Base-by-base conservation (phyloP, 352 stramenopile genomes). In the Phytophthora chlamydospora region DNA sequence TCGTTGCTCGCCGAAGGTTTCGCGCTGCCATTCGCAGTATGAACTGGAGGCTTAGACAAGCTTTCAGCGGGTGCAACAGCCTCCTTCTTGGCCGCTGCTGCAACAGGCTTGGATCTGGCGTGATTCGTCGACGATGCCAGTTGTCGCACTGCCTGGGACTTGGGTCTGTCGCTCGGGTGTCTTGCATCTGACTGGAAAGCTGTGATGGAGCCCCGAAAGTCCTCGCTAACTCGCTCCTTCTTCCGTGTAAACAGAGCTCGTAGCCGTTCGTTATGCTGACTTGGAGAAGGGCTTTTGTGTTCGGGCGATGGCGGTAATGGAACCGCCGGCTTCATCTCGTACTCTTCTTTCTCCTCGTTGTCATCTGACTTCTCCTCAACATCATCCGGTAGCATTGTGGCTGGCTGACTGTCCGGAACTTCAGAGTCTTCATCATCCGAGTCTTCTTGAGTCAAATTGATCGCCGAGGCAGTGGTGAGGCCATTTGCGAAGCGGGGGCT, bases 131-230 rank as follows among this genome's bases (percentile, higher is more conserved):
- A 50, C 5, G 31, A 61, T 32, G 31, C 21, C 2, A 68, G 40
- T 38, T 58, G 27, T n/a, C 34, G 58, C 24, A 32, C 53, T 39
- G 56, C 36, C 51, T 60, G 52, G 11, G 57, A 61, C 27, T 57
- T 51, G 11, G 24, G 21, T n/a, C 29, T 64, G 32, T 27, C n/a
- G 5, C 24, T 48, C 12, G 11, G 6, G n/a, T 40, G 21, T 16
- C 61, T 60, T 9, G 61, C 35, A 24, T 74, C 58, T 4, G 69
- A 60, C 34, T 79, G 58, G 61, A 88, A 90, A 7, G 72, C 70
- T 6, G 51, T 69, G 46, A 88, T 78, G 2, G 72, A 80, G 4
- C 65, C 69, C 42, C 68, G 50, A 41, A 88, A 90, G 41, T 92
- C 75, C 13, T 83, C 53, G 43, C 73, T 89, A 1, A 71, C 49